Percentiles rank a stretch among this genome's conserved stretches.
Conservation (phyloP, 257 asterid genomes). For the Rubia yunnanensis region DNA sequence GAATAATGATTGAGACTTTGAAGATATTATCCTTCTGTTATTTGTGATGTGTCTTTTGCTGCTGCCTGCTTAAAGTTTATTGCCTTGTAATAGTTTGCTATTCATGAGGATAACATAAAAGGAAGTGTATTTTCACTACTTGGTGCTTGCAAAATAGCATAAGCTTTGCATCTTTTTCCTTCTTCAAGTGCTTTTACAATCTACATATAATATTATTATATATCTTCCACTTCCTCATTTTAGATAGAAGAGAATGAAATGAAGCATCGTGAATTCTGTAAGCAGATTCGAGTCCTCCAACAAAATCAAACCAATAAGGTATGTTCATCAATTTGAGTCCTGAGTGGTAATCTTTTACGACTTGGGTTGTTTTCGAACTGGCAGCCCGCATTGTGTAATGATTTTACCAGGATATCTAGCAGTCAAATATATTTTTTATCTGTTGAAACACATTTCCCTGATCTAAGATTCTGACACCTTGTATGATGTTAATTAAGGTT, state of each 20-base stretch:
- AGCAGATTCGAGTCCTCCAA: slow-evolving; percentile 50
- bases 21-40: background rate
- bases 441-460: slow-evolving; percentile 11
- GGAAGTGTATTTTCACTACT: background rate
- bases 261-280: slow-evolving; percentile 28
- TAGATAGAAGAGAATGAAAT: slow-evolving; percentile 56
- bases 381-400: background rate
- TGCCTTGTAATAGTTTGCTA: background rate
- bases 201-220: background rate
- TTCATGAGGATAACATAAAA: slow-evolving; percentile 1
- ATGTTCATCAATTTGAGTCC: background rate
- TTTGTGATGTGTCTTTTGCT: background rate
- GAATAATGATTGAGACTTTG: background rate
- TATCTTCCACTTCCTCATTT: slow-evolving; percentile 12
- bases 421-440: background rate
- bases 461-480: slow-evolving; percentile 2
- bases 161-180: background rate
- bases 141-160: background rate
- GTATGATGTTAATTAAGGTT: slow-evolving; percentile 36
- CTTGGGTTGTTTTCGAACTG: background rate
- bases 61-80: background rate
- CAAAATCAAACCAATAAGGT: slow-evolving; percentile 70
- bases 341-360: background rate
- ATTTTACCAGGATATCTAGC: background rate
- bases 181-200: background rate